Evolutionary conservation across 2,329 filamentous ascomycete species (phyloP), one percentile per base, ranked within the genome.

Genomic region (Cordyceps sp.): DNA sequence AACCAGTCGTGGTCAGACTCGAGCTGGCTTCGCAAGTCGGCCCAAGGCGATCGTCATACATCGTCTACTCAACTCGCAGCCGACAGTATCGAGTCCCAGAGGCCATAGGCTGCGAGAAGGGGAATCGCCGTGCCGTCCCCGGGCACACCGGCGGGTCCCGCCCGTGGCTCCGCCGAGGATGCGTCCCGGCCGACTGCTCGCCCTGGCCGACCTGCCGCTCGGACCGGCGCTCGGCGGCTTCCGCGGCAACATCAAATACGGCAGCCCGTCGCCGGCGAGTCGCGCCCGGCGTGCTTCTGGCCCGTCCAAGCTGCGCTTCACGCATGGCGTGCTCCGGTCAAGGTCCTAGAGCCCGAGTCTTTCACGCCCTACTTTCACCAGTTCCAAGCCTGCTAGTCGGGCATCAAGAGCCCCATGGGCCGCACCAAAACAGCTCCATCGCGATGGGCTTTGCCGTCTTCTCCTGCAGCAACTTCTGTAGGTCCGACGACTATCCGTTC

Each of bases 291-390:
- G 31, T 41, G 47, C 58, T 24, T 44, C 58, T 13, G 58, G 57
- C 38, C 48, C 61, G 10, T 50, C 62, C 0, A 50, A 59, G 6
- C 55, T 78, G 34, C 68, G 62, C 42, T 79, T 78, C 51, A 80
- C 71, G 8, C 74, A 79, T 40, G 73, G 72, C 13, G 64, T 73
- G 8, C 55, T 58, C 3, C 62, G 63, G 67, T 81, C 12, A 77
- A 83, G 49, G 78, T 77, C 2, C 63, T 53, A 30, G 64, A 66
- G 12, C 48, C 83, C 26, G 54, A 66, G 32, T 62, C 77, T 0
- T 78, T 71, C 43, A 81, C 73, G 0, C 62, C 58, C 3, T 81
- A 82, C 49, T 76, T 46, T 43, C 81, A 81, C 43, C 76, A 78
- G 42, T 84, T 83, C 54, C 69, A 57, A 16, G 62, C 82, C 20